A percentile compares a stretch with the other conserved stretches of the same genome.
These are phyloP conservation scores for Phialophora macrospora DNA, from an alignment of 2,329 filamentous ascomycete genomes.

Conservation along the genomic window DNA sequence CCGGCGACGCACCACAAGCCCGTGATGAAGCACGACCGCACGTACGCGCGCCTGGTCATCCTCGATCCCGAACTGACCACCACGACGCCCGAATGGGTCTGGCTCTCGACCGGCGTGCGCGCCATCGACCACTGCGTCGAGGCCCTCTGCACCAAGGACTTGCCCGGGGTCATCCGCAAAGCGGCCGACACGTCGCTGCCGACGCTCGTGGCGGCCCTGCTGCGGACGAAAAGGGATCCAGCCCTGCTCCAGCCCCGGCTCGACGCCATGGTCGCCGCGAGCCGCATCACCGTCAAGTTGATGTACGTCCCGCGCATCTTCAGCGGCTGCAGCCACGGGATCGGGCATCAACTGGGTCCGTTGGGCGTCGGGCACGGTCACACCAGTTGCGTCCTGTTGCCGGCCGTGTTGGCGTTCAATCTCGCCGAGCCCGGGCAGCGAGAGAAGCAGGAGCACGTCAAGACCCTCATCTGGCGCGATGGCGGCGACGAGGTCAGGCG, in stretches of 20 bases:
- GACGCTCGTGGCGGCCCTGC: slow-evolving; percentile 30
- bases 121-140: slow-evolving; percentile 44
- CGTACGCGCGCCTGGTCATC: slow-evolving; percentile 21
- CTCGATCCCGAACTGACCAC: slow-evolving; percentile 39
- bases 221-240: slow-evolving; percentile 29
- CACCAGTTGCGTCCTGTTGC: slow-evolving; percentile 61
- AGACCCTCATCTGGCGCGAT: neutral
- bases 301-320: slow-evolving; percentile 35
- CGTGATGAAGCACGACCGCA: slow-evolving; percentile 17
- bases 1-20: neutral
- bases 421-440: slow-evolving; percentile 40
- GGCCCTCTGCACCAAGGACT: slow-evolving; percentile 36
- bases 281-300: slow-evolving; percentile 43
- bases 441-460: slow-evolving; percentile 41
- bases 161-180: slow-evolving; percentile 25
- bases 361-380: slow-evolving; percentile 64
- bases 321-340: slow-evolving; percentile 55
- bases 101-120: slow-evolving; percentile 41
- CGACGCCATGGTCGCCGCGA: slow-evolving; percentile 33
- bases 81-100: slow-evolving; percentile 40
- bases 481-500: neutral
- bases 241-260: slow-evolving; percentile 7
- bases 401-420: slow-evolving; percentile 62
- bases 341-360: slow-evolving; percentile 59
- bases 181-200: slow-evolving; percentile 36